These are phyloP conservation scores for Ascodesmis nigricans DNA, from an alignment of 495 filamentous ascomycete species.

Conservation along the genomic window DNA sequence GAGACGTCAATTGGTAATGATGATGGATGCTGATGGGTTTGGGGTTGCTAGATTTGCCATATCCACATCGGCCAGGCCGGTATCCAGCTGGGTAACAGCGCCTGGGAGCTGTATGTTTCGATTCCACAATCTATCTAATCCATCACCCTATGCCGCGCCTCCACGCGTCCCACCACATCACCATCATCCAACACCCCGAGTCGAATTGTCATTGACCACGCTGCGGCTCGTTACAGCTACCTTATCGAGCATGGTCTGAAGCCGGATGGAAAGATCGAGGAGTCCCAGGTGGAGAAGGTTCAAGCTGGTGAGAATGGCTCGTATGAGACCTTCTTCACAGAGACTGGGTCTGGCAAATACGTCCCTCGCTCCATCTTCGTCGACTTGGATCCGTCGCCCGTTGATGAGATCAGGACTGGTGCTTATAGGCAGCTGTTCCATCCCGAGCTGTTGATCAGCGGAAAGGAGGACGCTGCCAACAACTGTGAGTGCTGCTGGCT, in stretches of 20 bases:
- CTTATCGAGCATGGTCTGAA: conserved; percentile 77
- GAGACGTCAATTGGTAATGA: neutral
- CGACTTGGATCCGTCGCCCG: conserved; percentile 72
- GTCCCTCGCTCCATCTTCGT: conserved; percentile 79
- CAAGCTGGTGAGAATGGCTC: conserved; percentile 43
- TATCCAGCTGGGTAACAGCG: conserved; percentile 78
- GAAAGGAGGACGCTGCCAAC: conserved; percentile 86
- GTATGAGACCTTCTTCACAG: conserved; percentile 79
- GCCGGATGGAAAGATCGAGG: conserved; percentile 46
- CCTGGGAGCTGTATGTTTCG: conserved; percentile 80
- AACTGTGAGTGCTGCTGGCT: conserved; percentile 36
- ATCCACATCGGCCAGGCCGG: conserved; percentile 87
- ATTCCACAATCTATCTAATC: conserved; percentile 27
- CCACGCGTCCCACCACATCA: neutral
- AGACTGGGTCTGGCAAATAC: conserved; percentile 69
- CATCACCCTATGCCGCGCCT: neutral
- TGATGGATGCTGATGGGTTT: neutral
- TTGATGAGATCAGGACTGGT: conserved; percentile 79
- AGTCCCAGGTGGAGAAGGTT: conserved; percentile 26
- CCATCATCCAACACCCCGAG: neutral
- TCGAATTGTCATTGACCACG: conserved; percentile 7
- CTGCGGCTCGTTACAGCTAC: conserved; percentile 33
- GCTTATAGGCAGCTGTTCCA: conserved; percentile 70
- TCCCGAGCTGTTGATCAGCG: conserved; percentile 67
- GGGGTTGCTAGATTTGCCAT: conserved; percentile 59